phyloP scores from a whole-genome alignment of 345 rosid species.

The Turritis glabra region DNA sequence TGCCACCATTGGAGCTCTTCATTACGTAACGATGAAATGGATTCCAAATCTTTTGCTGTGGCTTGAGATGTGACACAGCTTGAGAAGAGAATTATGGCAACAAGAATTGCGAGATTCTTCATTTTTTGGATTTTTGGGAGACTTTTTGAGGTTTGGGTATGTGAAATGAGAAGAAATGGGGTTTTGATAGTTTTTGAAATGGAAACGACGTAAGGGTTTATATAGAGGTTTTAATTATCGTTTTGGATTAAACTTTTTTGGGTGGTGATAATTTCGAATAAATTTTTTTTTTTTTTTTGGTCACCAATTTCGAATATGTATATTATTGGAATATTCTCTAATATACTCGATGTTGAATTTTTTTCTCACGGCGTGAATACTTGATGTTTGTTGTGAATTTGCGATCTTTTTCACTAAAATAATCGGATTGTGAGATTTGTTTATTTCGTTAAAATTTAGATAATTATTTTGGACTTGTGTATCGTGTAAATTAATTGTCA shows the following conservation, averaged over 20 bases:
- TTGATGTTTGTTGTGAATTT: conserved; percentile 12
- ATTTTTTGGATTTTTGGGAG: conserved; percentile 15
- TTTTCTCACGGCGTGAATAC: background rate
- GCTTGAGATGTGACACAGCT: conserved; percentile 14
- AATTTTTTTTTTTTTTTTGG: too few relatives aligned
- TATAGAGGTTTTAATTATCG: conserved; percentile 16
- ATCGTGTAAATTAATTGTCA: background rate
- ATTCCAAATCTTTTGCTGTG: background rate
- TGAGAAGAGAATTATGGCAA: conserved; percentile 19
- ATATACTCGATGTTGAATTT: background rate
- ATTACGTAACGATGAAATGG: background rate
- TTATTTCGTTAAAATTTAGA: background rate
- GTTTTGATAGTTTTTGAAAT: conserved; percentile 17
- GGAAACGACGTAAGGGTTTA: conserved; percentile 8
- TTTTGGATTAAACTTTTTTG: background rate
- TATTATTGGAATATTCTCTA: conserved; percentile 19
- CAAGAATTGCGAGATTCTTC: conserved; percentile 20
- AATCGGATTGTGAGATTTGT: background rate
- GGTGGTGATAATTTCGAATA: background rate
- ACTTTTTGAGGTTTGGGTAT: background rate
- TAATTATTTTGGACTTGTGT: too few relatives aligned
- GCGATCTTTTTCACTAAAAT: background rate
- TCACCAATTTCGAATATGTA: too few relatives aligned
- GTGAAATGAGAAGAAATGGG: background rate
- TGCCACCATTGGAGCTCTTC: conserved; percentile 32